Evolutionary conservation across 2,329 filamentous ascomycete genomes (phyloP), one percentile per base, ranked within the genome.

Genomic region (Pyricularia sp.): DNA sequence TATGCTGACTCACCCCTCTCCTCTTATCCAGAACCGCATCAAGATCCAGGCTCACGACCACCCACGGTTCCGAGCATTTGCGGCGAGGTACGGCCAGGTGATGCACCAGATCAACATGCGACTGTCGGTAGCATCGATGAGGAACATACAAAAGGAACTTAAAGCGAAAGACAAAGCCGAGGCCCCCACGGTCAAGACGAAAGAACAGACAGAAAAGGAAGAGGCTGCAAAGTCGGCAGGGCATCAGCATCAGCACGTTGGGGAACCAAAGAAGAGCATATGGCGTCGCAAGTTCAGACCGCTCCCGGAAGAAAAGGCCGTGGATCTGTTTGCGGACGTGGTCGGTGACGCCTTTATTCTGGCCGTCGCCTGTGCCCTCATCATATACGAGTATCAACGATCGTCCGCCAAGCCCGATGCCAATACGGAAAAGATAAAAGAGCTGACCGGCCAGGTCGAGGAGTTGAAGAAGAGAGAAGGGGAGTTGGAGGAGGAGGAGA

Each of bases 61-160:
- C 73, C 82, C 84, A 1, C 79, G 82, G 64, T 90, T 90, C 76
- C 86, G 88, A 69, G 77, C 77, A 6, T 85, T 89, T 71, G 88
- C 88, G 63, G 87, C 87, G 64, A 81, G 79, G 70, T 88, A 89
- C 75, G 88, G 88, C 70, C 88, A 90, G 74, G 77, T 79, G 11
- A 88, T 90, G 73, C 88, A 90, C 74, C 88, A 90, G 77, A 77
- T 90, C 68, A 90, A 90, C 73, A 90, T 90, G 88, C 83, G 86
- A 67, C 76, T 88, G 73, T 85, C 84, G 17, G 88, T 90, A 4
- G 84, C 86, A 2, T 74, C 87, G 4, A 75, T 90, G 55, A 83
- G 87, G 71, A 86, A 90, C 69, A 77, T 79, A 58, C 83, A 85
- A 33, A 85, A 86, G 23, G 86, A 88, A 73, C 82, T 82, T 70